Percentiles rank a stretch among this genome's conserved stretches.
Evolutionary conservation across 2,329 filamentous ascomycete genomes (phyloP).

Genomic region (Sporothrix euskadiensis): DNA sequence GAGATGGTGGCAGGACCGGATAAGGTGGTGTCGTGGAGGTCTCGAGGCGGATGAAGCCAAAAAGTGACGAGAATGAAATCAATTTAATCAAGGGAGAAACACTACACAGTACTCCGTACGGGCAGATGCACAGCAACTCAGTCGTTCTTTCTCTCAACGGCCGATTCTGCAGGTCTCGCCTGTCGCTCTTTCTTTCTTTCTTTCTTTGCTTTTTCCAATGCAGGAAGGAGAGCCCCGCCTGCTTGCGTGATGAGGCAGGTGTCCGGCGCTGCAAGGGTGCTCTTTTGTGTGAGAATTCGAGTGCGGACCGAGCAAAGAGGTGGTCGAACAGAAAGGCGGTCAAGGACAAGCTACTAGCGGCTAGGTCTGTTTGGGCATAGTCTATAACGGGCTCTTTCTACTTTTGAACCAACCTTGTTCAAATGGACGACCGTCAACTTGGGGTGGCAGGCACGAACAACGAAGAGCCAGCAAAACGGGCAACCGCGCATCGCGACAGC

Average conservation of each 20-base stretch:
- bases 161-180: conserved; percentile 4
- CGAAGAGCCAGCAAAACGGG: conserved; percentile 8
- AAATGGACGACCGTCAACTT: conserved; percentile 5
- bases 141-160: background rate
- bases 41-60: background rate
- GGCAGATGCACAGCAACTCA: background rate
- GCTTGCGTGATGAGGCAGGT: conserved; percentile 26
- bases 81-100: background rate
- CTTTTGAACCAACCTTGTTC: conserved; percentile 20
- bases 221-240: conserved; percentile 24
- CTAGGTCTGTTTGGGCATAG: conserved; percentile 25
- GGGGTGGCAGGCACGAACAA: conserved; percentile 15
- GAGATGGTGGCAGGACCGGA: background rate
- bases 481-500: conserved; percentile 23
- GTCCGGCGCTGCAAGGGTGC: conserved; percentile 9
- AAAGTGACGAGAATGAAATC: background rate
- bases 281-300: background rate
- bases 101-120: too few relatives aligned
- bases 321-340: conserved; percentile 27
- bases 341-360: conserved; percentile 15
- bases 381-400: conserved; percentile 21
- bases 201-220: conserved; percentile 8
- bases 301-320: background rate
- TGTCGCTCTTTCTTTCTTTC: background rate
- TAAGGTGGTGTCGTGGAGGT: background rate